Base-by-base conservation (phyloP, 2,329 filamentous ascomycete genomes). In the Aspergillus costaricaensis region DNA sequence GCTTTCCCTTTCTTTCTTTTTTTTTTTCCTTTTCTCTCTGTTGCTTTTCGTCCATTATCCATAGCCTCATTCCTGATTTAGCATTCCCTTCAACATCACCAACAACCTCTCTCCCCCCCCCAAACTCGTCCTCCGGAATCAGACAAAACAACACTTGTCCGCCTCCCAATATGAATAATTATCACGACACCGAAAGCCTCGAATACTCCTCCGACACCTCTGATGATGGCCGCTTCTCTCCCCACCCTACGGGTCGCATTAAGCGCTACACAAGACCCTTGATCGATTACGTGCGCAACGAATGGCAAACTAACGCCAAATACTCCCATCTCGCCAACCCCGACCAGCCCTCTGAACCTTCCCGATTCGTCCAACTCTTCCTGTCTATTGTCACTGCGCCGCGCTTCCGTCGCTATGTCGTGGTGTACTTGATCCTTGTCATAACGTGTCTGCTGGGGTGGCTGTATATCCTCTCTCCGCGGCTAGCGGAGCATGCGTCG, bases 361-460 rank as follows among this genome's bases (percentile, higher is more conserved):
- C 67, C 21, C 59, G 57, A 55, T 70, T 66, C 65, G 12, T 67
- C 8, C 66, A 71, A 58, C 72, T 72, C 59, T 60, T 66, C 44
- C 47, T 69, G 48, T 72, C 75, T 12, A 64, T 79, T 38, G 60
- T 75, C 39, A 71, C 73, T 12, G 77, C 77, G 4, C 79, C 78
- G 19, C 74, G 75, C 19, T 76, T 81, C 58, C 74, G 77, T 49
- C 75, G 78, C 60, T 78, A 74, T 59, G 63, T 75, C 17, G 57
- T 76, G 38, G 68, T 76, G 23, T 79, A 76, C 59, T 49, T 75
- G 23, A 47, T 71, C 8, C 62, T 80, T 10, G 60, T 77, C 36
- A 43, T 72, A 7, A 58, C 73, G 5, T 73, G 67, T 49, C 74
- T 66, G 62, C 48, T 68, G 4, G 70, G 69, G 12, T 80, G 78